Conservation (phyloP, 2,329 filamentous ascomycete species). For the Podosphaera fusca region DNA sequence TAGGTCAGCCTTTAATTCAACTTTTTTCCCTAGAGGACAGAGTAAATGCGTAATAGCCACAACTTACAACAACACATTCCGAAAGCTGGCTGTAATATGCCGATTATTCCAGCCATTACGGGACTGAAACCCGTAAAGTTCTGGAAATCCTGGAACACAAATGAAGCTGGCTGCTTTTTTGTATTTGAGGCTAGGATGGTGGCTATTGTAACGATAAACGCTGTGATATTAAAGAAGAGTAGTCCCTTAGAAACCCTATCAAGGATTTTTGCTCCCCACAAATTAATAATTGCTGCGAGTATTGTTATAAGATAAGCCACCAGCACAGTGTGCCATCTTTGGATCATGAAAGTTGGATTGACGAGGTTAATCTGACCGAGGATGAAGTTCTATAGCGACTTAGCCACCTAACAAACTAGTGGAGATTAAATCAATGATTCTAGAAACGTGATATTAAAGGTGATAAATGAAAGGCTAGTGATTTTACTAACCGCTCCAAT, state of each 20-base stretch:
- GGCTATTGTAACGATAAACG: conserved; percentile 27
- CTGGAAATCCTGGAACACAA: conserved; percentile 31
- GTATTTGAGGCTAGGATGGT: conserved; percentile 29
- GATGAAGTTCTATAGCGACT: background rate
- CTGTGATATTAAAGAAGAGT: conserved; percentile 28
- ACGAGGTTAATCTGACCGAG: conserved; percentile 20
- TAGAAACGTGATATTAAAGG: background rate
- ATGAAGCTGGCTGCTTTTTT: conserved; percentile 27
- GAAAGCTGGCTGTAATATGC: conserved; percentile 29
- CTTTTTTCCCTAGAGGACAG: no score
- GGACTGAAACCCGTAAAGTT: conserved; percentile 28
- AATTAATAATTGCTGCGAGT: conserved; percentile 23
- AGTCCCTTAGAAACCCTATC: conserved; percentile 26
- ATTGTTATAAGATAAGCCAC: conserved; percentile 25
- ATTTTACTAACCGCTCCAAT: conserved; percentile 16
- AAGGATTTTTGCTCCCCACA: conserved; percentile 26
- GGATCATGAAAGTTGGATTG: conserved; percentile 18
- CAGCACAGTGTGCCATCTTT: conserved; percentile 26
- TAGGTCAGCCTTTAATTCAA: background rate
- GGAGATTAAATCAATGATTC: background rate
- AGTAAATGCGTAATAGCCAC: background rate
- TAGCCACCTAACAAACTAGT: background rate
- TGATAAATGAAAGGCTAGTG: no score
- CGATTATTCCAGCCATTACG: conserved; percentile 27
- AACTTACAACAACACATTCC: conserved; percentile 26